Evolutionary conservation across 768 basidiomycete genomes (phyloP), one percentile per base, ranked within the genome.

Genomic region (Holtermanniella nyarrowii): DNA sequence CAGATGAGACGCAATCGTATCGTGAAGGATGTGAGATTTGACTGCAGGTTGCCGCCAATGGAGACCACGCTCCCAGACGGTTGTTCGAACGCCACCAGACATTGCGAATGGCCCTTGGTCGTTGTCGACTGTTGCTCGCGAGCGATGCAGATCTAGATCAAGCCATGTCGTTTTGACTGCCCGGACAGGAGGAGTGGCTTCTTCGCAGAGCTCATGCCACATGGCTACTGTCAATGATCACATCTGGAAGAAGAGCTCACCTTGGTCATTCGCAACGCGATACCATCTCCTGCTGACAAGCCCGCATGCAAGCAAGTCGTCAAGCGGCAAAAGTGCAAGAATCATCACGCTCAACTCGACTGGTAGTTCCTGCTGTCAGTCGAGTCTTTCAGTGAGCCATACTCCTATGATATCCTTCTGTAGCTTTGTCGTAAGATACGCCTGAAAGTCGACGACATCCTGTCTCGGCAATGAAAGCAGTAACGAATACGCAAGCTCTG

Each of bases 401-500:
- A 63, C 65, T 0, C 59, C 60, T 23, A 66, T 47, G 41, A 66
- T 62, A 50, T 66, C 65, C 48, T 60, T 63, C 47, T 66, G 65
- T 11, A 66, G 49, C 52, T 55, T 53, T 21, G 31, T 26, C 25
- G 41, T 50, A 2, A 66, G 23, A n/a, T 55, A 24, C 21, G 44
- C 42, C 25, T 55, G 56, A 2, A 63, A n/a, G 12, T 42, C 40
- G n/a, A 59, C 54, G 13, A 63, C 54, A 11, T 66, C 65, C 31
- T 37, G 31, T 16, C 31, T 37, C 31, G 31, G 31, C 31, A 37
- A 37, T 16, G 31, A 7, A 7, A 37, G 16, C 7, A 37, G 31
- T 7, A 37, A 16, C 10, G 31, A 7, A 37, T 37, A 37, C 10
- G 31, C 31, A 7, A 37, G 16, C 10, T 37, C 31, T n/a, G n/a